phyloP scores from a whole-genome alignment of 257 asterid species.

The Ophiorrhiza pumila region DNA sequence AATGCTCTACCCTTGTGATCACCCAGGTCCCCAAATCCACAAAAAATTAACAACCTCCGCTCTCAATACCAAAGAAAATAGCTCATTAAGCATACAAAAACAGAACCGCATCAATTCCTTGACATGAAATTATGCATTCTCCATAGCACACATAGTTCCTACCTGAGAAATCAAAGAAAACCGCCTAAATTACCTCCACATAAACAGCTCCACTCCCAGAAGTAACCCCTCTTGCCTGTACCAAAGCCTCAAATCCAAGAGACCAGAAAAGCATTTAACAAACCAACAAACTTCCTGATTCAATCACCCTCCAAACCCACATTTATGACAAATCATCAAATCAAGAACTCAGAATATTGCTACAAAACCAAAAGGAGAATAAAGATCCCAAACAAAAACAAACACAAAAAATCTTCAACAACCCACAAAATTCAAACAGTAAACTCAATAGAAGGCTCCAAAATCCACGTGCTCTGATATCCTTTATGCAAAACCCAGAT shows the following conservation, averaged over 20 bases:
- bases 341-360: not conserved
- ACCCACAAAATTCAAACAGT: slow-evolving; percentile 14
- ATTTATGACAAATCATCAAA: slow-evolving; percentile 1
- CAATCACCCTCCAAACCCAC: slow-evolving; percentile 3
- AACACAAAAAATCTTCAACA: slow-evolving; percentile 16
- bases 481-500: slow-evolving; percentile 31
- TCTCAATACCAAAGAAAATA: slow-evolving; percentile 6
- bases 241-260: not conserved
- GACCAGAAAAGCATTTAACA: not conserved
- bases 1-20: not conserved
- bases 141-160: not conserved
- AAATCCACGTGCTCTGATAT: not conserved
- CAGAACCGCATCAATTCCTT: not conserved
- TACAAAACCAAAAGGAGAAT: not conserved
- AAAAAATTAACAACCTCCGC: slow-evolving; percentile 4
- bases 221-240: not conserved
- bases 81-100: not conserved
- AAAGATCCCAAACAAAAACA: slow-evolving; percentile 9
- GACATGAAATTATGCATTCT: not conserved
- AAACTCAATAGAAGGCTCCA: slow-evolving; percentile 6
- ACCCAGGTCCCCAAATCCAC: not conserved
- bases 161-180: not conserved
- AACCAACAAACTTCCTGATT: not conserved
- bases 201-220: not conserved
- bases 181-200: not conserved